These are phyloP conservation scores for Juncus effusus DNA, from an alignment of 176 grass and related monocot species.

Conservation along the genomic window DNA sequence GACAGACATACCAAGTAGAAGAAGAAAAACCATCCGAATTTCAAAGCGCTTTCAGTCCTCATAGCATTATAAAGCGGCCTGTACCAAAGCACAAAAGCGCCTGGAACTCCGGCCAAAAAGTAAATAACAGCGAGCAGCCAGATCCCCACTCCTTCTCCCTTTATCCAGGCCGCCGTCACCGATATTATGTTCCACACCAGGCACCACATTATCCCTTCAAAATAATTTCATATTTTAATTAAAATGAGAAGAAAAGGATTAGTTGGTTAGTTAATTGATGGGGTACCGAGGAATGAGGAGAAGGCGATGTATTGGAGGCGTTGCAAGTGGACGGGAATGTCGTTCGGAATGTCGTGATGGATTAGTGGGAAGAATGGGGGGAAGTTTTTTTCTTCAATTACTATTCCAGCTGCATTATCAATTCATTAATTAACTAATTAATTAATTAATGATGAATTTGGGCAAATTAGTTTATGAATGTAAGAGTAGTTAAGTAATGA, in stretches of 20 bases:
- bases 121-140: slow-evolving; percentile 96
- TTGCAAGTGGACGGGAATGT: slow-evolving; percentile 84
- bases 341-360: slow-evolving; percentile 94
- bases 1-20: slow-evolving; percentile 63
- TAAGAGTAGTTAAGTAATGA: too few species aligned
- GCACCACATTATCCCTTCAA: slow-evolving; percentile 71
- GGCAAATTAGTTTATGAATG: too few species aligned
- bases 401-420: slow-evolving; percentile 66
- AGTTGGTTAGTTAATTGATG: too few species aligned
- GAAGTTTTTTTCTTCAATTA: slow-evolving; percentile 89
- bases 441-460: too few species aligned
- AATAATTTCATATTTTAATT: not conserved
- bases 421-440: too few species aligned
- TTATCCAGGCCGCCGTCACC: slow-evolving; percentile 90
- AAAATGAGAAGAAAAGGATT: too few species aligned
- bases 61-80: slow-evolving; percentile 92
- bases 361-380: slow-evolving; percentile 93
- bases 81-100: slow-evolving; percentile 89
- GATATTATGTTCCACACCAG: slow-evolving; percentile 90
- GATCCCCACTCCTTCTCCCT: slow-evolving; percentile 82
- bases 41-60: slow-evolving; percentile 97
- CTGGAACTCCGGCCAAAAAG: slow-evolving; percentile 88
- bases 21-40: slow-evolving; percentile 93
- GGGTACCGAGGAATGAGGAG: slow-evolving; percentile 81
- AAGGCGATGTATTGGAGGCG: slow-evolving; percentile 90